Evolutionary conservation across 306 rosid genomes (phyloP).

Genomic region (Betula pendula): DNA sequence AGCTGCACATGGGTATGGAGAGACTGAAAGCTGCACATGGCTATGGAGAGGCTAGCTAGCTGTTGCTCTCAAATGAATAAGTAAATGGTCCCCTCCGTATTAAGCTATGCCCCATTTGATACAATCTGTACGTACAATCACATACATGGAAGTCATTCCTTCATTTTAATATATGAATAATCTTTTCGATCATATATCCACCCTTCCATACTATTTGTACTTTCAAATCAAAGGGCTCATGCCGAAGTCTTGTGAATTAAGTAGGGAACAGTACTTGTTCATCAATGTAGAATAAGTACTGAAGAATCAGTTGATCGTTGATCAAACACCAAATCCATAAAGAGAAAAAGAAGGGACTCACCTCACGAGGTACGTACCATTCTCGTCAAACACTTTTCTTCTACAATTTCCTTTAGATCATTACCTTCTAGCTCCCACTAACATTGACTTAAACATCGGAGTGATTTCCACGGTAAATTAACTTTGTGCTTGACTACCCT

Average conservation of each 20-base stretch:
- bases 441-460: no score
- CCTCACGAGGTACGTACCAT: no score
- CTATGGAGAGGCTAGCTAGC: not conserved
- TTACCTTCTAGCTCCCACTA: no score
- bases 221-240: not conserved
- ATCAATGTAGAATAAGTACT: no score
- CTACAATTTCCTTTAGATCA: no score
- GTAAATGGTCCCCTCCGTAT: not conserved
- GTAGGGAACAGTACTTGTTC: no score
- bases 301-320: no score
- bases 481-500: no score
- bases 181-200: not conserved
- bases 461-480: no score
- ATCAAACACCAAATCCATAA: no score
- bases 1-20: slow-evolving; percentile 7
- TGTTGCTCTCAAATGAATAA: not conserved
- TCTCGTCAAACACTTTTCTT: no score
- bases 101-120: not conserved
- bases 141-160: not conserved
- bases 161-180: not conserved
- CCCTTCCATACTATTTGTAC: not conserved
- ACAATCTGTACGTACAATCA: not conserved
- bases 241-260: not conserved
- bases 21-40: slow-evolving; percentile 4
- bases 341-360: no score